These are phyloP conservation scores for Ophiostoma tasmaniense DNA, from an alignment of 2,329 filamentous ascomycete genomes.

Conservation along the genomic window DNA sequence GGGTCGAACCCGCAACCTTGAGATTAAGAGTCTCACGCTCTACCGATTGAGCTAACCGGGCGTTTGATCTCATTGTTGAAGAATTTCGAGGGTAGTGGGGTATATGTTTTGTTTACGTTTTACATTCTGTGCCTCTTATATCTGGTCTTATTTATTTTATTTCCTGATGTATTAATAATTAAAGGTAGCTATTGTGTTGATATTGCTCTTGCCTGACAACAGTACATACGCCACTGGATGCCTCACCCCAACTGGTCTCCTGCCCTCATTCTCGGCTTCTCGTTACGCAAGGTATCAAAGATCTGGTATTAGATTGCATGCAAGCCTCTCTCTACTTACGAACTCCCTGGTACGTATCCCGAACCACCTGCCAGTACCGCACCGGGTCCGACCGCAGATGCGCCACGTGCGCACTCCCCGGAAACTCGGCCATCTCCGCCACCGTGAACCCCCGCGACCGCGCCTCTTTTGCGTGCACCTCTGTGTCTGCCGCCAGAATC, in stretches of 20 bases:
- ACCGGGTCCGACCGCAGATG: conserved; percentile 37
- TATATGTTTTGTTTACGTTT: not conserved
- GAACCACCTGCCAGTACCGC: conserved; percentile 39
- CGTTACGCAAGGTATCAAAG: too few species aligned
- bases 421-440: conserved; percentile 36
- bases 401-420: conserved; percentile 42
- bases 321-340: too few species aligned
- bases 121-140: not conserved
- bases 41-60: conserved; percentile 62
- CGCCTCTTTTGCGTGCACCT: conserved; percentile 39
- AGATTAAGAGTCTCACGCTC: conserved; percentile 62
- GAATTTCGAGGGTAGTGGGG: not conserved
- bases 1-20: conserved; percentile 33
- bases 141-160: not conserved
- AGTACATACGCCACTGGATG: too few species aligned
- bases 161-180: too few species aligned
- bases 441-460: conserved; percentile 33
- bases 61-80: conserved; percentile 21
- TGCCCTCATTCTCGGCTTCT: too few species aligned
- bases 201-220: too few species aligned
- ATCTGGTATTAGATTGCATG: too few species aligned
- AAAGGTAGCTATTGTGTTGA: too few species aligned
- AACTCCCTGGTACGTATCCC: not conserved
- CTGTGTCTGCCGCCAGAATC: conserved; percentile 39
- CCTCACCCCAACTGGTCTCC: too few species aligned